These are phyloP conservation scores for Novymonas esmeraldas DNA, from an alignment of 208 protist species.

Conservation along the genomic window DNA sequence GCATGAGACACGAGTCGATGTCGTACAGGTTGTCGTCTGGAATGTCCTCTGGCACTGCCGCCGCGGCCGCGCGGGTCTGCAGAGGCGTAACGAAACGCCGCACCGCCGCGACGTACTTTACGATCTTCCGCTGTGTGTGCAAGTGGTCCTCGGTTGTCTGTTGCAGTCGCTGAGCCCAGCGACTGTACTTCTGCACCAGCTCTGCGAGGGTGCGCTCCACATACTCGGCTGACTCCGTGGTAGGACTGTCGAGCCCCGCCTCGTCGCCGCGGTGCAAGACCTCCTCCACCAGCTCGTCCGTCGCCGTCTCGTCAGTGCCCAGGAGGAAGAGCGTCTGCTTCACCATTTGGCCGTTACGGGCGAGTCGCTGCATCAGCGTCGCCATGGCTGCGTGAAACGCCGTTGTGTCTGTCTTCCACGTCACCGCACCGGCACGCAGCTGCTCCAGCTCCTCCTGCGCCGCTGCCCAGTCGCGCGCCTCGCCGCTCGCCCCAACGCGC, in stretches of 20 bases:
- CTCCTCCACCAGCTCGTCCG: slow-evolving; percentile 75
- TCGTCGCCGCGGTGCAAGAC: slow-evolving; percentile 34
- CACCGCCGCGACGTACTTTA: slow-evolving; percentile 83
- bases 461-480: slow-evolving; percentile 32
- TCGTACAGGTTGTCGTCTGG: slow-evolving; percentile 79
- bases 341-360: slow-evolving; percentile 54
- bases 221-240: slow-evolving; percentile 21
- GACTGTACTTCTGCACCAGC: slow-evolving; percentile 82
- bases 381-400: slow-evolving; percentile 67
- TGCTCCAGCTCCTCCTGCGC: slow-evolving; percentile 37
- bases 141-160: slow-evolving; percentile 86
- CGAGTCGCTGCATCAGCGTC: slow-evolving; percentile 60
- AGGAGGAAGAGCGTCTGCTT: slow-evolving; percentile 75
- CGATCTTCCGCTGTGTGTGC: slow-evolving; percentile 76
- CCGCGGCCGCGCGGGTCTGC: slow-evolving; percentile 4
- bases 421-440: slow-evolving; percentile 34
- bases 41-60: slow-evolving; percentile 11
- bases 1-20: slow-evolving; percentile 78
- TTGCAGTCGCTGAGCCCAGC: slow-evolving; percentile 73
- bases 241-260: background rate
- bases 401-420: slow-evolving; percentile 49
- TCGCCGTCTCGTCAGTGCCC: slow-evolving; percentile 71
- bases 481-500: slow-evolving; percentile 35
- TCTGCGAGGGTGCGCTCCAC: slow-evolving; percentile 73
- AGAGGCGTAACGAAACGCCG: slow-evolving; percentile 60